Evolutionary conservation across 2,329 filamentous ascomycete species (phyloP).

Genomic region (Fusarium verrucosum): DNA sequence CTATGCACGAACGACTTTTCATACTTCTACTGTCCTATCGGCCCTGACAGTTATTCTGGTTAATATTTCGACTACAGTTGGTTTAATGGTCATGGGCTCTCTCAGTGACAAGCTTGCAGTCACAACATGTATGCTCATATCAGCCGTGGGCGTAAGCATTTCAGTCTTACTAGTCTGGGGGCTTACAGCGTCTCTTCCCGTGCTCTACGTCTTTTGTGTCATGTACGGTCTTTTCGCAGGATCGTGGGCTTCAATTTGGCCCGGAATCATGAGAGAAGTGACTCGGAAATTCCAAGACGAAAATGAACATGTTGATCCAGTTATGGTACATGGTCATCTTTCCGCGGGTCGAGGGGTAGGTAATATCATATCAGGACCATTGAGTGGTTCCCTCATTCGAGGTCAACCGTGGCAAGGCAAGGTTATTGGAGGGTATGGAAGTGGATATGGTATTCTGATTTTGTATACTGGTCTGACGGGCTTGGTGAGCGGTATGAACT

Average conservation of each 20-base stretch:
- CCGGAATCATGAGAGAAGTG: slow-evolving; percentile 58
- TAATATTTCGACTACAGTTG: slow-evolving; percentile 64
- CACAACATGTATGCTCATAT: slow-evolving; percentile 61
- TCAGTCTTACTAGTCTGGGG: slow-evolving; percentile 69
- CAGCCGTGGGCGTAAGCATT: slow-evolving; percentile 61
- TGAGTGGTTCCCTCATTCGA: slow-evolving; percentile 60
- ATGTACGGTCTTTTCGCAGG: slow-evolving; percentile 71
- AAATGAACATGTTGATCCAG: slow-evolving; percentile 47
- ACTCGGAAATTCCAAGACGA: slow-evolving; percentile 16
- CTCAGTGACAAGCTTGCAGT: slow-evolving; percentile 61
- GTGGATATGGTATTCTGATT: slow-evolving; percentile 62
- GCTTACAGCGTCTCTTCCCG: slow-evolving; percentile 56
- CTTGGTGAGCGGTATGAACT: slow-evolving; percentile 28
- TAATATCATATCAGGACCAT: slow-evolving; percentile 63
- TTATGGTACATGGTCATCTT: slow-evolving; percentile 64
- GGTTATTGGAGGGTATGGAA: slow-evolving; percentile 57
- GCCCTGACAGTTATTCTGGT: slow-evolving; percentile 64
- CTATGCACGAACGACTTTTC: slow-evolving; percentile 60
- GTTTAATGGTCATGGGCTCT: slow-evolving; percentile 53
- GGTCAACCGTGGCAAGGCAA: slow-evolving; percentile 54
- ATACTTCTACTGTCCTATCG: slow-evolving; percentile 55
- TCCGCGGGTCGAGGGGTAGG: slow-evolving; percentile 66
- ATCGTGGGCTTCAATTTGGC: slow-evolving; percentile 67
- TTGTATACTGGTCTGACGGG: slow-evolving; percentile 60
- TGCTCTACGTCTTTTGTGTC: slow-evolving; percentile 67